phyloP scores from a whole-genome alignment of 345 rosid species.

The Zanthoxylum bungeanum region DNA sequence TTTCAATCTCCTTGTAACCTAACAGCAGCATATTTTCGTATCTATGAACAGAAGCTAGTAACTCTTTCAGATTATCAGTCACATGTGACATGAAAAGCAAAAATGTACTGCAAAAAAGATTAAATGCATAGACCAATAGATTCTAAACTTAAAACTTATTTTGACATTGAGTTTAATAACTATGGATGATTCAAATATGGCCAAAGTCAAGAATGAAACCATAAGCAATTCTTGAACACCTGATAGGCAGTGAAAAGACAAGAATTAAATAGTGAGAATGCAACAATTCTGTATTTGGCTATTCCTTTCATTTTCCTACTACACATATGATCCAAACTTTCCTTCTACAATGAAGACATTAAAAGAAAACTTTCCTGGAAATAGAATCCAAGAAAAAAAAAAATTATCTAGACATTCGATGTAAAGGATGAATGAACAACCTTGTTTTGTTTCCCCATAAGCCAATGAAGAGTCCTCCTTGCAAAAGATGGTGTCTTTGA shows the following conservation, averaged over 20 bases:
- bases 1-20: background rate
- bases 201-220: background rate
- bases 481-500: constrained; percentile 88
- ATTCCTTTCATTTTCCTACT: constrained; percentile 6
- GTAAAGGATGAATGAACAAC: constrained; percentile 77
- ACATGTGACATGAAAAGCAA: background rate
- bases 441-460: constrained; percentile 87
- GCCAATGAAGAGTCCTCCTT: constrained; percentile 89
- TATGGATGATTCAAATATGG: background rate
- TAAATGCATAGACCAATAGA: too few species aligned
- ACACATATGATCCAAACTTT: constrained; percentile 24
- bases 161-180: background rate
- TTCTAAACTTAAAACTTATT: too few species aligned
- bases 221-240: background rate
- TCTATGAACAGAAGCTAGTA: background rate
- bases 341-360: constrained; percentile 16
- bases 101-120: background rate
- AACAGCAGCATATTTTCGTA: background rate
- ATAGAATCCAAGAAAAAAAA: constrained; percentile 7
- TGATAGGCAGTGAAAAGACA: background rate
- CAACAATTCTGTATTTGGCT: constrained; percentile 7
- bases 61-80: background rate
- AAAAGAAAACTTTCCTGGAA: background rate
- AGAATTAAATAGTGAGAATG: background rate
- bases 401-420: constrained; percentile 38